A percentile compares a stretch with the other conserved stretches of the same genome.
Evolutionary conservation across 2,329 filamentous ascomycete genomes (phyloP).

Genomic region (Malbranchea cinnamomea): DNA sequence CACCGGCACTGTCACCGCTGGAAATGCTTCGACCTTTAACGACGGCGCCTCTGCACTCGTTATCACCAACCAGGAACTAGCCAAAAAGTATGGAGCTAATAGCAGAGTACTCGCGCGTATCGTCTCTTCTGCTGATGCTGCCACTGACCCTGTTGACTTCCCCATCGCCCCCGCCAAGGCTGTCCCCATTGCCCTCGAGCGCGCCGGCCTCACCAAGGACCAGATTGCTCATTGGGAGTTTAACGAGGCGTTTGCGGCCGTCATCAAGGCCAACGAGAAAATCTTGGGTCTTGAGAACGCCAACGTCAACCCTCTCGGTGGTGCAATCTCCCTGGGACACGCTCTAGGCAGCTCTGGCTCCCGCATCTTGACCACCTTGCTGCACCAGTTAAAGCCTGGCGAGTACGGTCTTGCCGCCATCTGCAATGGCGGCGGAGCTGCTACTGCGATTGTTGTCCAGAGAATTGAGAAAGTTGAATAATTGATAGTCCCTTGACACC

Average conservation of each 20-base stretch:
- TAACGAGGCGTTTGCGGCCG: conserved; percentile 93
- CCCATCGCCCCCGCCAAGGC: conserved; percentile 84
- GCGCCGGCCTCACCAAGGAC: conserved; percentile 79
- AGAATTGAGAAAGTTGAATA: conserved; percentile 44
- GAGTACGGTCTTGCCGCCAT: conserved; percentile 94
- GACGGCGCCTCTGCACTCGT: conserved; percentile 88
- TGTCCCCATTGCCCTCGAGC: conserved; percentile 73
- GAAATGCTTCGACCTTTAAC: conserved; percentile 86
- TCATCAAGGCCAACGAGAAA: conserved; percentile 91
- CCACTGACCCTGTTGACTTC: conserved; percentile 84
- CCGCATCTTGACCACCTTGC: conserved; percentile 72
- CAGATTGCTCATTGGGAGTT: conserved; percentile 96
- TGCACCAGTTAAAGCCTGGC: conserved; percentile 81
- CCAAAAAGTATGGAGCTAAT: conserved; percentile 59
- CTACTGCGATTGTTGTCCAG: conserved; percentile 83
- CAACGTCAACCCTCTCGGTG: conserved; percentile 74
- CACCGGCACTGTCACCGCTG: conserved; percentile 80
- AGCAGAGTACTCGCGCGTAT: conserved; percentile 80
- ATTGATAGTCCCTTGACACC: too few relatives aligned
- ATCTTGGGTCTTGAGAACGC: conserved; percentile 68
- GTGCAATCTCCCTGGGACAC: conserved; percentile 83
- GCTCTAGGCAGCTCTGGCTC: conserved; percentile 87
- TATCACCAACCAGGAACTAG: conserved; percentile 64
- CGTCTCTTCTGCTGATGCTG: conserved; percentile 74
- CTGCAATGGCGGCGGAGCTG: conserved; percentile 90